Percentiles rank a stretch among this genome's conserved stretches.
phyloP scores from a whole-genome alignment of 1,284 basidiomycete genomes.

The Afroboletus lepidellus region DNA sequence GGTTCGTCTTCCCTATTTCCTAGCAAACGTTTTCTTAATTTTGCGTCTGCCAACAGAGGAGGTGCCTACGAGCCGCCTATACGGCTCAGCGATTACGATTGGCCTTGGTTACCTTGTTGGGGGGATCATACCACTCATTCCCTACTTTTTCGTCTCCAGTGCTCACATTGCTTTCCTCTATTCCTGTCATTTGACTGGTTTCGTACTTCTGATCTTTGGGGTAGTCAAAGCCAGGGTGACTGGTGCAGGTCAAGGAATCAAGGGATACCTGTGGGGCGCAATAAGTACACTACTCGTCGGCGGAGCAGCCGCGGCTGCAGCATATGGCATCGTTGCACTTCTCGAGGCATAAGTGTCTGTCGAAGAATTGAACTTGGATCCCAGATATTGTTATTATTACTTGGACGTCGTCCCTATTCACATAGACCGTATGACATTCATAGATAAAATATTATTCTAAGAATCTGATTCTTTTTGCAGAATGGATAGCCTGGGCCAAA shows the following conservation, averaged over 20 bases:
- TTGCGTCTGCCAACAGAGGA: conserved; percentile 59
- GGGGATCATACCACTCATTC: conserved; percentile 84
- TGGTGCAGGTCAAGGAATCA: conserved; percentile 62
- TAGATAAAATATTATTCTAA: no score
- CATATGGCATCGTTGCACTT: conserved; percentile 81
- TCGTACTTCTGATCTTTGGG: conserved; percentile 86
- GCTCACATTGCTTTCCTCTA: conserved; percentile 71
- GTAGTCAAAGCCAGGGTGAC: conserved; percentile 88
- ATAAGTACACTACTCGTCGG: conserved; percentile 88
- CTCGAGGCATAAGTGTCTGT: conserved; percentile 62
- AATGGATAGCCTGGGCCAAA: no score
- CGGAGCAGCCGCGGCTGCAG: conserved; percentile 85
- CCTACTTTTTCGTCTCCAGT: conserved; percentile 82
- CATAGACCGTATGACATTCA: background rate
- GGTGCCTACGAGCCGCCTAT: conserved; percentile 64
- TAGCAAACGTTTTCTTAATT: background rate
- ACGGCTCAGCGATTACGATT: conserved; percentile 90
- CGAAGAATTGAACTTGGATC: no score
- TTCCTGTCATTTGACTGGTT: conserved; percentile 75
- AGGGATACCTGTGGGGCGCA: conserved; percentile 78
- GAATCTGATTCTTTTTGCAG: no score
- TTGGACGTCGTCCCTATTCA: background rate
- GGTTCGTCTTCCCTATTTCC: conserved; percentile 45
- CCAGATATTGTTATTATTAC: background rate
- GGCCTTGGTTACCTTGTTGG: conserved; percentile 86